Percentiles rank a stretch among this genome's conserved stretches.
Evolutionary conservation across 78 protist genomes (phyloP).

Genomic region (Dictyostelium brefeldianum): DNA sequence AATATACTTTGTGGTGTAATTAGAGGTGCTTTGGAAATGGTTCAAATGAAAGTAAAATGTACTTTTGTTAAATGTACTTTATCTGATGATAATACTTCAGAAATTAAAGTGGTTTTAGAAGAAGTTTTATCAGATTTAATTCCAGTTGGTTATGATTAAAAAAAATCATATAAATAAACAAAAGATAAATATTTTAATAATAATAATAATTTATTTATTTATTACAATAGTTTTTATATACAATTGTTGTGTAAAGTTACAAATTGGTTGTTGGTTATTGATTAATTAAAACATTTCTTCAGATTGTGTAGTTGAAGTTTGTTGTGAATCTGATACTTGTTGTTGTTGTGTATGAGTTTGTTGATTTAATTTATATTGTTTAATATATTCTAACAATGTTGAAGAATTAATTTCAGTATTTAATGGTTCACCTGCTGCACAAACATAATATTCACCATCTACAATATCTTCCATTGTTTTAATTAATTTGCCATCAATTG

Average conservation of each 20-base stretch:
- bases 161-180: background rate
- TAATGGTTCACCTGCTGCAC: conserved; percentile 66
- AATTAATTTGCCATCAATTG: conserved; percentile 27
- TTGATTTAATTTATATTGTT: conserved; percentile 2
- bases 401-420: background rate
- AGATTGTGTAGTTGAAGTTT: background rate
- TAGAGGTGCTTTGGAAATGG: conserved; percentile 97
- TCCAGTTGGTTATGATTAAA: conserved; percentile 85
- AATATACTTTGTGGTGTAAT: conserved; percentile 97
- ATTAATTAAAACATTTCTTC: background rate
- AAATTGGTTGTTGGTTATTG: no score
- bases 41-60: conserved; percentile 87
- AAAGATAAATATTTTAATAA: background rate
- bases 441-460: conserved; percentile 61
- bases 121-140: conserved; percentile 81
- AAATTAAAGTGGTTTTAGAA: conserved; percentile 89
- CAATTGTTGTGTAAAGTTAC: no score
- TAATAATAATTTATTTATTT: background rate
- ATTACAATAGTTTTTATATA: background rate
- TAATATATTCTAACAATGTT: background rate
- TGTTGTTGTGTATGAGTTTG: background rate
- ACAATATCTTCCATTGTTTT: conserved; percentile 55
- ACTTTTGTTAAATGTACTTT: conserved; percentile 83
- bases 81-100: conserved; percentile 90
- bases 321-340: background rate